Base-by-base conservation (phyloP, 2,329 filamentous ascomycete species). In the Alternaria sp. region DNA sequence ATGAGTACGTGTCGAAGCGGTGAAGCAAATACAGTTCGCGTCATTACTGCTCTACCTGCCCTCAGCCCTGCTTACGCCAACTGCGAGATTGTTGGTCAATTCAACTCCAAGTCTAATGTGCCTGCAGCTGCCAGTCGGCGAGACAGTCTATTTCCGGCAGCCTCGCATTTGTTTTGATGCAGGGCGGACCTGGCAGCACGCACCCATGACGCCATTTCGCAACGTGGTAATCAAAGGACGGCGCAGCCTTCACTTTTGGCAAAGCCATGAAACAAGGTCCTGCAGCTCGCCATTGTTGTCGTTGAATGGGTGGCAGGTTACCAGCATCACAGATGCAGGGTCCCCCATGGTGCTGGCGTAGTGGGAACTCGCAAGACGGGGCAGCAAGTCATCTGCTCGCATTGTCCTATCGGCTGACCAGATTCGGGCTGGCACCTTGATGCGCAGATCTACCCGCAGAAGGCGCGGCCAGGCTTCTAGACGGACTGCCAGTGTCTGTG, bases 401-500 rank as follows among this genome's bases (percentile, higher is more conserved):
- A 78, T 78, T 78, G 76, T 65, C 76, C 75, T 76, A 79, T 79
- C 74, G 71, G 71, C 64, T 68, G 65, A 66, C 60, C 69, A 70
- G 69, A 67, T 65, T 64, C 64, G 65, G 66, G 61, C 41, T 64
- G 72, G 63, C 45, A 37, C 55, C 64, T 71, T 65, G 70, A 63
- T 63, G 65, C 61, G 74, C 69, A 76, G 74, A 78, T 77, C 73
- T 53, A 53, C 49, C 69, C 70, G 67, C 64, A 66, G 68, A 54
- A 71, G 71, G 70, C 68, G 70, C 71, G 55, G 61, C 57, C 61
- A 54, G 57, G 20, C 47, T 25, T 30, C 20, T 43, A 28, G 57
- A 49, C 26, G 43, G 21, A 28, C 20, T 41, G 11, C 30, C 6
- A 25, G 6, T 8, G 23, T 41, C 37, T 41, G 37, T 18, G 37